Conservation (phyloP, 2,329 filamentous ascomycete species). For the Fusarium acutatum region DNA sequence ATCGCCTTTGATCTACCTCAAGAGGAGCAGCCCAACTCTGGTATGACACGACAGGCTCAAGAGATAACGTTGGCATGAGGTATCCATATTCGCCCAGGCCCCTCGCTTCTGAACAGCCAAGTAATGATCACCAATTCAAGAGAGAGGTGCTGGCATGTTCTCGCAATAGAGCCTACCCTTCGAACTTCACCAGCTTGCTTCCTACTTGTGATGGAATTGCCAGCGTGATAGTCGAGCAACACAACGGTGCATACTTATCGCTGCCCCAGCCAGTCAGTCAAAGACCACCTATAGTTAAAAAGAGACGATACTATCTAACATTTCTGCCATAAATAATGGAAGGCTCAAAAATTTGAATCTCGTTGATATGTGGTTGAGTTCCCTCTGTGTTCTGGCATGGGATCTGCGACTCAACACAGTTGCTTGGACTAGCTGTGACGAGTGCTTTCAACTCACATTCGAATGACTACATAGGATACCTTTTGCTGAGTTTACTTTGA, state of each 20-base stretch:
- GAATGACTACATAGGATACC: background rate
- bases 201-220: no score
- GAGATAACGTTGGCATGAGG: background rate
- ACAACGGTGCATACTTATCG: background rate
- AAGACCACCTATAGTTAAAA: accelerated
- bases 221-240: background rate
- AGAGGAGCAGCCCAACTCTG: background rate
- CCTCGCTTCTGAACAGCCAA: background rate
- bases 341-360: background rate
- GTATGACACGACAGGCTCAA: background rate
- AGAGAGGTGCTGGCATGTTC: accelerated
- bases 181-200: no score
- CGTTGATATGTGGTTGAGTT: background rate
- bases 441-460: background rate
- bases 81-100: accelerated
- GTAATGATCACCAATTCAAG: accelerated
- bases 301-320: accelerated
- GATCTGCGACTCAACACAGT: background rate
- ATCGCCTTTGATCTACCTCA: background rate
- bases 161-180: background rate
- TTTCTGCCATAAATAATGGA: no score
- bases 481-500: background rate
- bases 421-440: no score
- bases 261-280: no score
- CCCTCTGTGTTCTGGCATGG: background rate